A percentile compares a stretch with the other conserved stretches of the same genome.
Conservation (phyloP, 2,329 filamentous ascomycete species). For the Ploettnerulaceae sp. region DNA sequence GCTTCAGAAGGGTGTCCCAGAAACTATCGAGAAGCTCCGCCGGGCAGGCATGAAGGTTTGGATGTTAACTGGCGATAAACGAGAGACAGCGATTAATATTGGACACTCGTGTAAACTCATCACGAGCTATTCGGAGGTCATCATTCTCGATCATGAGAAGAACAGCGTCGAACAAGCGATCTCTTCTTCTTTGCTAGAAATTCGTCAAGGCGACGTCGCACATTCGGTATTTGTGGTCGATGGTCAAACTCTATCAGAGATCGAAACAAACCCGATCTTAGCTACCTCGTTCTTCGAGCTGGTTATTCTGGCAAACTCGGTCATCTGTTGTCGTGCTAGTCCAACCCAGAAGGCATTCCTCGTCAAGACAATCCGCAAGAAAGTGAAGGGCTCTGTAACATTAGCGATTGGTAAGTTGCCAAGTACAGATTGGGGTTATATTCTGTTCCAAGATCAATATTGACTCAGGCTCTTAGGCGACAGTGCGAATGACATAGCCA, state of each 20-base stretch:
- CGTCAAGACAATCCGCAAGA: conserved; percentile 70
- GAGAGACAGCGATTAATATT: conserved; percentile 89
- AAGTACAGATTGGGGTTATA: no score
- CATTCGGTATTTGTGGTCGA: conserved; percentile 83
- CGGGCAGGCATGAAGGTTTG: conserved; percentile 84
- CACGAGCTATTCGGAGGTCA: conserved; percentile 65
- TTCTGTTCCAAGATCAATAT: no score
- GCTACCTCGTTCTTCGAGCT: conserved; percentile 66
- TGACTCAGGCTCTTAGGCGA: conserved; percentile 48
- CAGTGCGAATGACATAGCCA: conserved; percentile 87
- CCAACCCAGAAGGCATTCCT: conserved; percentile 83
- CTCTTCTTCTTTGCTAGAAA: conserved; percentile 1
- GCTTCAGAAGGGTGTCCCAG: conserved; percentile 81
- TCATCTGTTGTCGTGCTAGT: conserved; percentile 89
- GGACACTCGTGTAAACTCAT: conserved; percentile 79
- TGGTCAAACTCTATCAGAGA: conserved; percentile 66
- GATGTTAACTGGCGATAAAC: conserved; percentile 94
- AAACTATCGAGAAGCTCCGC: conserved; percentile 83
- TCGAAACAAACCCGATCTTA: conserved; percentile 59
- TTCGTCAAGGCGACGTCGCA: conserved; percentile 32
- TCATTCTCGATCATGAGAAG: conserved; percentile 61
- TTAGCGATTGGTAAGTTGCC: conserved; percentile 64
- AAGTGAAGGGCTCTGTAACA: conserved; percentile 68
- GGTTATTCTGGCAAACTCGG: conserved; percentile 73
- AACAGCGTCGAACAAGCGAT: conserved; percentile 15